Conservation (phyloP, 2,329 filamentous ascomycete genomes). For the Fusarium caatingaense region DNA sequence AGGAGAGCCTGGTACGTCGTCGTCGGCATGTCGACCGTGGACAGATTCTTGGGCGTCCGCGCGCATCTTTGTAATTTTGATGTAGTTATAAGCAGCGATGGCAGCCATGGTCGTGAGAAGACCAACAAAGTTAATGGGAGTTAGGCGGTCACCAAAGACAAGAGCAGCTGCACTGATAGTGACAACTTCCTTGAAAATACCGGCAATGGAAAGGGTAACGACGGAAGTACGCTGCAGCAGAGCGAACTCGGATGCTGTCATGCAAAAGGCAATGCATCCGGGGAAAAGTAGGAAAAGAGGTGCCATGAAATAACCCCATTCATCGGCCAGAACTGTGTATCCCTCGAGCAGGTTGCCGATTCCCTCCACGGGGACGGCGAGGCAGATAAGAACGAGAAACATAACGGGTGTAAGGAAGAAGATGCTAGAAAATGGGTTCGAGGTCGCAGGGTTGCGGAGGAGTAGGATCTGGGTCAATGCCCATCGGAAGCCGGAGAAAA, state of each 20-base stretch:
- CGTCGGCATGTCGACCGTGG: conserved; percentile 55
- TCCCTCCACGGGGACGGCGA: conserved; percentile 90
- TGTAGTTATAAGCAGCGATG: conserved; percentile 91
- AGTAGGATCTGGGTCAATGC: conserved; percentile 97
- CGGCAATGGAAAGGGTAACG: conserved; percentile 94
- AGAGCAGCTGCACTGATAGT: conserved; percentile 90
- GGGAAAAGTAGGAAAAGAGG: conserved; percentile 87
- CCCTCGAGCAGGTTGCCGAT: conserved; percentile 75
- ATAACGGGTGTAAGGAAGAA: conserved; percentile 98
- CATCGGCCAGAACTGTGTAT: conserved; percentile 69
- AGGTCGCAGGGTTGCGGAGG: conserved; percentile 91
- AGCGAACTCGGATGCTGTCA: conserved; percentile 97
- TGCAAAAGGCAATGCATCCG: conserved; percentile 89
- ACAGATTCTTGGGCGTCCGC: conserved; percentile 72
- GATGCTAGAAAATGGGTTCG: conserved; percentile 95
- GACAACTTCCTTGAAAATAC: conserved; percentile 98
- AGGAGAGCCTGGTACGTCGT: conserved; percentile 46
- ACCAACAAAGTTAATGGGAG: conserved; percentile 86
- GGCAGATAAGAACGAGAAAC: conserved; percentile 83
- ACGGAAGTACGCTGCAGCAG: conserved; percentile 94
- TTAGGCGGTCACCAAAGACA: conserved; percentile 89
- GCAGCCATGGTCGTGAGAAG: conserved; percentile 88
- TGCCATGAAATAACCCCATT: conserved; percentile 75
- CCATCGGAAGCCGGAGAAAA: conserved; percentile 98
- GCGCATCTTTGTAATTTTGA: conserved; percentile 93